A percentile compares a stretch with the other conserved stretches of the same genome.
Conservation (phyloP, 129 eudicot genomes). For the Flaveria brownii region DNA sequence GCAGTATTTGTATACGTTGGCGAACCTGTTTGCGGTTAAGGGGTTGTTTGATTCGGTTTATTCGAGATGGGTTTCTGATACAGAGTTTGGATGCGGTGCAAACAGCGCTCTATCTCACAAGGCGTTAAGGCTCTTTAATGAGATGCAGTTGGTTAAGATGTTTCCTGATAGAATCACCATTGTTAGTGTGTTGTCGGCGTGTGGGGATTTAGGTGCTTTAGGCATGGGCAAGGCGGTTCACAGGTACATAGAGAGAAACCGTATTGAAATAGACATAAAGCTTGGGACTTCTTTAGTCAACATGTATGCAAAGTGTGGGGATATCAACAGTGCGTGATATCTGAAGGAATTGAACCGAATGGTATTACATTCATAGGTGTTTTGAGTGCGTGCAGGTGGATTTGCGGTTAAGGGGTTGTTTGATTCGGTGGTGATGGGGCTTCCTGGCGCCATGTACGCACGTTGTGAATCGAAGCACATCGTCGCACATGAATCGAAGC, state of each 20-base stretch:
- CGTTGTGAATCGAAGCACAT: no score
- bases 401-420: no score
- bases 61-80: no score
- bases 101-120: conserved; percentile 25
- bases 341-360: conserved; percentile 63
- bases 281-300: conserved; percentile 63
- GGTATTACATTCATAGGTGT: conserved; percentile 63
- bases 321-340: conserved; percentile 59
- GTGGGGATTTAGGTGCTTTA: conserved; percentile 68
- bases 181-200: conserved; percentile 73
- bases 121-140: conserved; percentile 39
- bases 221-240: conserved; percentile 56
- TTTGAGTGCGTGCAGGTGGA: conserved; percentile 76
- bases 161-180: conserved; percentile 75
- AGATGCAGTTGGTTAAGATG: conserved; percentile 44
- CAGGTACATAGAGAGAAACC: conserved; percentile 38
- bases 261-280: conserved; percentile 43
- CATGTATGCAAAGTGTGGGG: conserved; percentile 82
- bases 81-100: neutral
- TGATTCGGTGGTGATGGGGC: no score
- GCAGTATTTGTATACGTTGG: no score
- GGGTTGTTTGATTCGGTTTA: no score
- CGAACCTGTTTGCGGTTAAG: no score
- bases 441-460: no score
- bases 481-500: no score